These are phyloP conservation scores for Amesomyces nigricolor DNA, from an alignment of 2,329 filamentous ascomycete genomes.

Conservation along the genomic window DNA sequence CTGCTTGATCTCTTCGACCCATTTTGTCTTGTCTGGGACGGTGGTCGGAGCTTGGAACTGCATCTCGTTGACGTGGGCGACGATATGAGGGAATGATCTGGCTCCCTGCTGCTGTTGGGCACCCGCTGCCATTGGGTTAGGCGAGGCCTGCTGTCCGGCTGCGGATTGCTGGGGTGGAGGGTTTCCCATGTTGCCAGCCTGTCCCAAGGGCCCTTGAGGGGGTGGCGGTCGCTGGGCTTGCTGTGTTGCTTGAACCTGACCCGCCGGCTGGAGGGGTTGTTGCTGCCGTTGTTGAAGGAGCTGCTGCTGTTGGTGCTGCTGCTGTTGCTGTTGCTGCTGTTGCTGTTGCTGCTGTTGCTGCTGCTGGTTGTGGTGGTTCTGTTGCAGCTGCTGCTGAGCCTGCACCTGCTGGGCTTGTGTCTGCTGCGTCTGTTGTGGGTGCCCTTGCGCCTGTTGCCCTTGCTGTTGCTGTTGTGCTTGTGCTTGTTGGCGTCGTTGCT, in stretches of 20 bases:
- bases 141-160: not conserved
- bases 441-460: slow-evolving; percentile 15
- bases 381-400: slow-evolving; percentile 19
- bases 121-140: slow-evolving; percentile 4
- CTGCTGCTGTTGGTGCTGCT: slow-evolving; percentile 17
- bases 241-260: slow-evolving; percentile 13
- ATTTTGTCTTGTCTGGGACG: slow-evolving; percentile 42
- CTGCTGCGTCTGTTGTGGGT: slow-evolving; percentile 18
- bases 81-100: slow-evolving; percentile 36
- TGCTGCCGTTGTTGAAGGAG: slow-evolving; percentile 21
- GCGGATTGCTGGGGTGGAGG: slow-evolving; percentile 3
- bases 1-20: slow-evolving; percentile 43
- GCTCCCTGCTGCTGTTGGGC: slow-evolving; percentile 12
- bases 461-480: slow-evolving; percentile 27
- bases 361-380: slow-evolving; percentile 13
- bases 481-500: slow-evolving; percentile 33
- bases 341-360: slow-evolving; percentile 22
- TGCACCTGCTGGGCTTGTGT: slow-evolving; percentile 21
- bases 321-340: slow-evolving; percentile 16
- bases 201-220: slow-evolving; percentile 13
- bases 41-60: slow-evolving; percentile 41
- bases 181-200: slow-evolving; percentile 14
- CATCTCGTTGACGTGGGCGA: slow-evolving; percentile 44
- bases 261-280: slow-evolving; percentile 23
- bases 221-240: slow-evolving; percentile 7